Percentiles rank a stretch among this genome's conserved stretches.
Conservation (phyloP, 2,329 filamentous ascomycete genomes). For the Colletotrichum orbiculare region DNA sequence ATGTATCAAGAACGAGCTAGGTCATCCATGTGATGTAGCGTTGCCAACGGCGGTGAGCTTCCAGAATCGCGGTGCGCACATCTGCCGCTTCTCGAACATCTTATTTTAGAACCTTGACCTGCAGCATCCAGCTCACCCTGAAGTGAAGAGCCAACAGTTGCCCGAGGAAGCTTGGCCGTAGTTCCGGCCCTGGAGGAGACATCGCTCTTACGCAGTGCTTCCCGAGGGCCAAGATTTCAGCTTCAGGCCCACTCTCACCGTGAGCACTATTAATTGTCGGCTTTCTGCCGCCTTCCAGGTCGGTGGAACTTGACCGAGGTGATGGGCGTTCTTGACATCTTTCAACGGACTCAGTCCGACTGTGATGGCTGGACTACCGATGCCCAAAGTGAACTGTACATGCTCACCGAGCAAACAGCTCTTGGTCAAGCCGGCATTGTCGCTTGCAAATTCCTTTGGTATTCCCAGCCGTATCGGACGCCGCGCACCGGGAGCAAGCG, state of each 20-base stretch:
- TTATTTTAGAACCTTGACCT: conserved; percentile 25
- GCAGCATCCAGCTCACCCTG: conserved; percentile 4
- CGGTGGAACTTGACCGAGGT: background rate
- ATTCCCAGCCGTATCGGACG: conserved; percentile 1
- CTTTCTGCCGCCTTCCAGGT: too few relatives aligned
- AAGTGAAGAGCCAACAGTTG: background rate
- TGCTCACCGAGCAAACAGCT: too few relatives aligned
- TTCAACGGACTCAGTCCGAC: too few relatives aligned
- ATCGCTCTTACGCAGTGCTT: too few relatives aligned
- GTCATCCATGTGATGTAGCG: conserved; percentile 2
- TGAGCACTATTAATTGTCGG: too few relatives aligned
- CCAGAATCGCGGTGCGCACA: conserved; percentile 21
- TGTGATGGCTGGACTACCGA: too few relatives aligned
- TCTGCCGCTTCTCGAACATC: conserved; percentile 34
- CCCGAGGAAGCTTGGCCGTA: background rate
- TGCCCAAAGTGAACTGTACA: too few relatives aligned
- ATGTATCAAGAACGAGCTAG: conserved; percentile 1
- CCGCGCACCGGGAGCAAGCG: conserved; percentile 21
- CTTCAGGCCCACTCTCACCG: too few relatives aligned
- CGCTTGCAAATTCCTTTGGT: conserved; percentile 4
- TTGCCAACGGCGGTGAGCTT: conserved; percentile 30
- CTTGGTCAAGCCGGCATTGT: too few relatives aligned
- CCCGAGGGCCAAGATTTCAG: too few relatives aligned
- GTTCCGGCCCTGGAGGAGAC: too few relatives aligned
- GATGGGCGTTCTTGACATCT: background rate